A percentile compares a stretch with the other conserved stretches of the same genome.
Evolutionary conservation across 2,329 filamentous ascomycete species (phyloP).

Genomic region (Davidsoniella virescens): DNA sequence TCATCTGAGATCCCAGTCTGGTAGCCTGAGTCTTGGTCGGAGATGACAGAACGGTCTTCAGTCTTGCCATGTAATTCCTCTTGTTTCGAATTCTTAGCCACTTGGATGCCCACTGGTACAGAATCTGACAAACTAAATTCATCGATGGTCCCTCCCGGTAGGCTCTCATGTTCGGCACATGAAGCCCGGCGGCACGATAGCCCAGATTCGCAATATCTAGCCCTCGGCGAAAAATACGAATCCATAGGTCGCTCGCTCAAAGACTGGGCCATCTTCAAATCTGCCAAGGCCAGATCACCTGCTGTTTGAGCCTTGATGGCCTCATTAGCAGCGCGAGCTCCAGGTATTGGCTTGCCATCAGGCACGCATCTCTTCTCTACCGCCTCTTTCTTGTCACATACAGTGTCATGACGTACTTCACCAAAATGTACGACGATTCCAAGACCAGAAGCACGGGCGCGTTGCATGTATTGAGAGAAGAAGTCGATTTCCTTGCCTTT

Average conservation of each 20-base stretch:
- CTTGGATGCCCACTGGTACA: no score
- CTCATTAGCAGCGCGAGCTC: neutral
- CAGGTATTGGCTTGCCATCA: neutral
- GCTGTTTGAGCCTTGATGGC: neutral
- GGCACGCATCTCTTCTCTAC: neutral
- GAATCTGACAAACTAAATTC: neutral
- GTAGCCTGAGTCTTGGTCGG: neutral
- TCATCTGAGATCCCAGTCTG: no score
- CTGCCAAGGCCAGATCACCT: neutral
- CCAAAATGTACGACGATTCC: constrained; percentile 64
- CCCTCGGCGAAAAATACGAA: neutral
- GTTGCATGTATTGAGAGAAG: constrained; percentile 42
- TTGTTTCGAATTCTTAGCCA: no score
- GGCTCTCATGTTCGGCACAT: neutral
- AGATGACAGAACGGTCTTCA: neutral
- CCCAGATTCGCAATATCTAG: no score
- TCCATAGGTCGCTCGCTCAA: neutral
- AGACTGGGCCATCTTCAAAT: neutral
- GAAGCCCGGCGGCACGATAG: neutral
- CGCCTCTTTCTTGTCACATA: constrained; percentile 3
- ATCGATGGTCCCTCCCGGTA: neutral
- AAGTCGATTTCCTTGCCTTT: constrained; percentile 41
- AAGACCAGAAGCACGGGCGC: constrained; percentile 38
- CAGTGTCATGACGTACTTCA: constrained; percentile 31
- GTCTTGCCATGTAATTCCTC: neutral